Conservation (phyloP, 441 rosid genomes). For the Pelargonium myrrhifolium region DNA sequence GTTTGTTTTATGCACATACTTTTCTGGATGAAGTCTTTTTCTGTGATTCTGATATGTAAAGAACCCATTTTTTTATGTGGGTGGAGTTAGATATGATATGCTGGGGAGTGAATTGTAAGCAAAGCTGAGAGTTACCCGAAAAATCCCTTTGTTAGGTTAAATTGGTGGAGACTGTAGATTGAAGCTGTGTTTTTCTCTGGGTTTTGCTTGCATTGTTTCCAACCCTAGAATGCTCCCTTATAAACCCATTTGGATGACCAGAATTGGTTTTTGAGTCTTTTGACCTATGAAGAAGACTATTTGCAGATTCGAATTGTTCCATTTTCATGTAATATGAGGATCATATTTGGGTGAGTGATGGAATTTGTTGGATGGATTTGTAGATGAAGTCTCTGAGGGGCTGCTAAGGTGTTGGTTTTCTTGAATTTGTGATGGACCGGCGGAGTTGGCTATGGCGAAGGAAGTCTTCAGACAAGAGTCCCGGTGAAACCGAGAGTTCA, state of each 20-base stretch:
- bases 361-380: conserved; percentile 10
- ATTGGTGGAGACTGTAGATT: neutral
- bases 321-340: conserved; percentile 1
- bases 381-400: conserved; percentile 19
- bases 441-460: conserved; percentile 86
- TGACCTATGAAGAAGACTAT: neutral
- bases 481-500: conserved; percentile 66
- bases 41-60: neutral
- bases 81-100: conserved; percentile 5
- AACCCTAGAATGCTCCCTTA: no score
- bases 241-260: no score
- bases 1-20: neutral
- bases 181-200: conserved; percentile 3
- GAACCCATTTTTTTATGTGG: neutral
- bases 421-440: conserved; percentile 55
- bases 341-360: conserved; percentile 2
- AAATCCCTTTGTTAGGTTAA: neutral
- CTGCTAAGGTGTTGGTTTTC: conserved; percentile 7
- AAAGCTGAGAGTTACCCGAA: conserved; percentile 7
- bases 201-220: conserved; percentile 11
- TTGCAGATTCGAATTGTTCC: neutral
- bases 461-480: conserved; percentile 36
- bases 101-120: conserved; percentile 19
- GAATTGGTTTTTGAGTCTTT: neutral
- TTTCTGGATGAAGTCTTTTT: neutral